A percentile compares a stretch with the other conserved stretches of the same genome.
Evolutionary conservation across 2,329 filamentous ascomycete species (phyloP).

Genomic region (Pseudogymnoascus sp.): DNA sequence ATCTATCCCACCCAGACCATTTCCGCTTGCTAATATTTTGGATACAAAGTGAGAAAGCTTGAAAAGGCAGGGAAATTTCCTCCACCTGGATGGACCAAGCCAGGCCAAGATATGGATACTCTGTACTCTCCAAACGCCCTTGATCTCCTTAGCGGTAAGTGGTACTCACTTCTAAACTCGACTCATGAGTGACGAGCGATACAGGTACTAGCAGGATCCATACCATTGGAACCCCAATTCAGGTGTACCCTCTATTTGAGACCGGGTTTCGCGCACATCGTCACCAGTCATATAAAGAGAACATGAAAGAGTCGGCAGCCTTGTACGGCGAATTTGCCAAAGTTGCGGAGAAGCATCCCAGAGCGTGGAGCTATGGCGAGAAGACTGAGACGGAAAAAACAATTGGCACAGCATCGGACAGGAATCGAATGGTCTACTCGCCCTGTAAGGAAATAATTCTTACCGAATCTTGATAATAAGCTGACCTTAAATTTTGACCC

Average conservation of each 20-base stretch:
- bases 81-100: constrained; percentile 44
- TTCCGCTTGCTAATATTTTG: constrained; percentile 14
- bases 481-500: constrained; percentile 41
- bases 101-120: constrained; percentile 36
- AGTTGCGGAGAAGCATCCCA: constrained; percentile 43
- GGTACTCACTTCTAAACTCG: neutral
- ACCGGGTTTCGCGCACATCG: constrained; percentile 51
- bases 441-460: constrained; percentile 43
- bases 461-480: neutral
- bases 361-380: constrained; percentile 49
- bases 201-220: constrained; percentile 48
- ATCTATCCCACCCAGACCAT: neutral
- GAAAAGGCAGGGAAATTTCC: constrained; percentile 45
- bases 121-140: constrained; percentile 44
- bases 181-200: constrained; percentile 6
- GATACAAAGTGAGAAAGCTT: constrained; percentile 40
- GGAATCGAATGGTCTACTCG: constrained; percentile 59
- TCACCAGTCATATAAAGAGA: constrained; percentile 44
- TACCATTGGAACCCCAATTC: constrained; percentile 53
- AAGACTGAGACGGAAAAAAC: constrained; percentile 34
- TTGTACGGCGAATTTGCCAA: constrained; percentile 54
- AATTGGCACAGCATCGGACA: constrained; percentile 45
- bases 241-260: constrained; percentile 61
- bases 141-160: constrained; percentile 34
- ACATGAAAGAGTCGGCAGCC: constrained; percentile 48